Evolutionary conservation across 345 rosid genomes (phyloP).

Genomic region (Eucalyptus sp.): DNA sequence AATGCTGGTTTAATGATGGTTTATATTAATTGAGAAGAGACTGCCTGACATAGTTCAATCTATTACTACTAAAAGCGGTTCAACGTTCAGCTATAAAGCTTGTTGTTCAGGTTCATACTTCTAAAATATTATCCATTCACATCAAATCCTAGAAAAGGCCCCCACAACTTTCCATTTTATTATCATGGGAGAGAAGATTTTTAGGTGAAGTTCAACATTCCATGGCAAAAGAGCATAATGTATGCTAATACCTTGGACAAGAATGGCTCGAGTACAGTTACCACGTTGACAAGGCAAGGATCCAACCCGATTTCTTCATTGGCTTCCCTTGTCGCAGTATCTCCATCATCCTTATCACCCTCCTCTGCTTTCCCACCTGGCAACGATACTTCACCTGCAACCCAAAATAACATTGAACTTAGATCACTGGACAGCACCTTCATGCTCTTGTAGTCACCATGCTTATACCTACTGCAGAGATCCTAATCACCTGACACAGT

Average conservation of each 20-base stretch:
- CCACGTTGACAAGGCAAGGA: conserved; percentile 35
- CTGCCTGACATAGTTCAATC: not conserved
- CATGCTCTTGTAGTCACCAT: not conserved
- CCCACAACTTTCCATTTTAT: not conserved
- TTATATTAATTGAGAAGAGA: not conserved
- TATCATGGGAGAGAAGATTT: not conserved
- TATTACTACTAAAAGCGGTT: not conserved
- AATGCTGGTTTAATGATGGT: not conserved
- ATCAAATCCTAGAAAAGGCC: not conserved
- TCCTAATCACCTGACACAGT: not conserved
- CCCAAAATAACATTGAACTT: conserved; percentile 3
- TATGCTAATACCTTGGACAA: conserved; percentile 58
- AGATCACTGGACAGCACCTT: not conserved
- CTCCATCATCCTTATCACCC: conserved; percentile 35
- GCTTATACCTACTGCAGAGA: not conserved
- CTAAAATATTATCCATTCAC: not conserved
- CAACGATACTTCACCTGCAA: conserved; percentile 57
- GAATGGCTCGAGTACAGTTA: conserved; percentile 63
- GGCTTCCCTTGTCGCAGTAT: conserved; percentile 57
- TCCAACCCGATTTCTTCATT: conserved; percentile 56
- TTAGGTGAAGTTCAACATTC: not conserved
- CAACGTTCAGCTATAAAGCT: not conserved
- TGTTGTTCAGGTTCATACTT: not conserved
- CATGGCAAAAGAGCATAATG: not conserved
- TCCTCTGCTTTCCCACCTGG: conserved; percentile 56